Base-by-base conservation (phyloP, 768 basidiomycete genomes). In the Kwoniella europaea region DNA sequence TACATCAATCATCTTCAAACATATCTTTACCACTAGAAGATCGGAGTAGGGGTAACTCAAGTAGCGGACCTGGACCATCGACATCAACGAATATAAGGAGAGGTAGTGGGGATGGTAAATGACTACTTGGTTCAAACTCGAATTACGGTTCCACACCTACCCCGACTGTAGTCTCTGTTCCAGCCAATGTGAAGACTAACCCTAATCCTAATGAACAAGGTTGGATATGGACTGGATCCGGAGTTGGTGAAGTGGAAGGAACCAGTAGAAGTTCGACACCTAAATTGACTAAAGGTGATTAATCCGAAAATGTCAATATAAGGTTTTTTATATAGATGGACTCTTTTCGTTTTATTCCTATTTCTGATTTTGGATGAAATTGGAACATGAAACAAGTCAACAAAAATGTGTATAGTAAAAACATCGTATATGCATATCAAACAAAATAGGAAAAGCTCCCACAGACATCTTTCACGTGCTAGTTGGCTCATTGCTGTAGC, bases 241-340 rank as follows among this genome's bases (percentile, higher is more conserved):
- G 42, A 61, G 16, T 18, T 4, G 10, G 18, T 18, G 20, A 27
- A 20, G 10, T 43, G 18, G 42, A 43, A n/a, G 27, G 41, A 59
- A 22, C 27, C 15, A 61, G 59, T 46, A 61, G 59, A 44, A 61
- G 59, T 15, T 61, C 59, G 18, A 61, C 59, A 61, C 59, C 59
- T 16, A 61, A 61, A 43, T 43, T 61, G 15, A 61, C 59, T 9
- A 61, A 61, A 44, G 59, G 42, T 61, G 59, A 61, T 61, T 61
- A 44, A 61, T 18, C 13, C n/a, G 41, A 13, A 6, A 6, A 58
- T 58, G 27, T 58, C 24, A 24, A 58, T 58, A 58, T 58, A 35
- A 16, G 24, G 41, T 58, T 16, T 24, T 58, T 1, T 3, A 15
- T 58, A 58, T 58, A 58, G 20, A 58, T 58, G 29, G 27, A 58